Evolutionary conservation across 257 asterid genomes (phyloP), one percentile per base, ranked within the genome.

Genomic region (Primulina tabacum): DNA sequence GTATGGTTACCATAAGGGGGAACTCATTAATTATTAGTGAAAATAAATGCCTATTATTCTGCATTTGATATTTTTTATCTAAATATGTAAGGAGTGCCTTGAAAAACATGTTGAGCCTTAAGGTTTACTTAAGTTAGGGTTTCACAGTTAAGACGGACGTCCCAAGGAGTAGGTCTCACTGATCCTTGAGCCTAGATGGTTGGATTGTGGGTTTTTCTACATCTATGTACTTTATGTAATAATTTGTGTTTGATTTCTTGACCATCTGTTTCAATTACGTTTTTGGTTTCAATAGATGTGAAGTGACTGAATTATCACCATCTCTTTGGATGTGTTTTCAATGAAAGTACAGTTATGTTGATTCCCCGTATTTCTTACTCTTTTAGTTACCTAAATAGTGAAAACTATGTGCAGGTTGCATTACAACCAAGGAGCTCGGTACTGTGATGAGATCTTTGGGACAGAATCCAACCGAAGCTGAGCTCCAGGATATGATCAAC

Each of bases 391-490:
- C 4, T 17, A 69, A 65, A 11, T 30, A 43, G 0, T 18, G 7
- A 56, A 35, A 18, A 32, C 67, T 21, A 0, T 67, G 17, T 76
- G n/a, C 55, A 85, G 90, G 90, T 73, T 85, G 90, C 86, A 85
- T 85, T 78, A 82, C 90, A n/a, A 82, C 90, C 58, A 85, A 82
- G 84, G 90, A 85, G 77, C 87, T 85, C 4, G 90, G 90, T 40
- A 85, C 90, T 0, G 90, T 85, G 80, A 85, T 85, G 90, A 85
- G 90, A 78, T 85, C 90, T 38, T 78, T 85, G 21, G 90, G 90
- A 5, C 90, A 85, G 80, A 85, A 85, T 71, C 90, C 90, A 0
- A 85, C 90, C 0, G 90, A 85, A 70, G 90, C 87, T 4, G 90
- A 85, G 86, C 90, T 85, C 62, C 90, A 85, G 65, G 90, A 85